These are phyloP conservation scores for Guillardia theta DNA, from an alignment of 78 protist species.

Conservation along the genomic window DNA sequence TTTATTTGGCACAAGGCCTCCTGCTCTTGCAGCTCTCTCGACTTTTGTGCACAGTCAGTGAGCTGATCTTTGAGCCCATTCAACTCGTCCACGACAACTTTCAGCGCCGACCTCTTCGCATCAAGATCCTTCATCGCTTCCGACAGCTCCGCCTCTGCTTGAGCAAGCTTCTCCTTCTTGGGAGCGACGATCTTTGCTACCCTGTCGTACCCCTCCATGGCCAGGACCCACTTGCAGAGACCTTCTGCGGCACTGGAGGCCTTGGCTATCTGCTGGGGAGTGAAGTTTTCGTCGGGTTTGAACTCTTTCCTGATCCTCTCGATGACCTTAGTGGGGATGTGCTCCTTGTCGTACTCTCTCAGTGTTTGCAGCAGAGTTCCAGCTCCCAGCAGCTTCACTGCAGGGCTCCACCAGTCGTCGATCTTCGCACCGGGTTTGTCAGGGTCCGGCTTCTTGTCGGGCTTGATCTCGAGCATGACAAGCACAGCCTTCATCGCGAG, in stretches of 20 bases:
- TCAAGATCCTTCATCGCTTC: constrained; percentile 47
- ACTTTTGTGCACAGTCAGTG: neutral
- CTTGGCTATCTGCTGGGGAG: constrained; percentile 23
- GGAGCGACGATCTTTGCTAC: constrained; percentile 71
- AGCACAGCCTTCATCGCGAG: constrained; percentile 76
- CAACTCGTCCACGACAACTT: constrained; percentile 38
- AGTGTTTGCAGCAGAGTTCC: constrained; percentile 60
- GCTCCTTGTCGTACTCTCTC: constrained; percentile 74
- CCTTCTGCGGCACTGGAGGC: constrained; percentile 64
- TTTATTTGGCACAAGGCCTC: constrained; percentile 37
- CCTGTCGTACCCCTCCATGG: constrained; percentile 57
- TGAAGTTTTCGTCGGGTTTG: constrained; percentile 46
- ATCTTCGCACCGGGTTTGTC: constrained; percentile 28
- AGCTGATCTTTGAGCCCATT: neutral
- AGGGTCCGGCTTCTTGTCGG: constrained; percentile 35
- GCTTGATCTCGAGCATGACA: constrained; percentile 56
- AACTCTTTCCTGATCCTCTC: constrained; percentile 23
- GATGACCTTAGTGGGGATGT: constrained; percentile 66
- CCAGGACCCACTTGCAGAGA: constrained; percentile 74
- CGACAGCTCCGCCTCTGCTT: constrained; percentile 55
- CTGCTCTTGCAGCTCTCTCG: constrained; percentile 52
- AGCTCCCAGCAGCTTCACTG: neutral
- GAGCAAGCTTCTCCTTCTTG: constrained; percentile 40
- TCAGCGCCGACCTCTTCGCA: constrained; percentile 50
- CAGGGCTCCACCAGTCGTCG: constrained; percentile 24